These are phyloP conservation scores for Debaryomycetaceae sp. DNA, from an alignment of 1,139 yeast genomes.

Conservation along the genomic window DNA sequence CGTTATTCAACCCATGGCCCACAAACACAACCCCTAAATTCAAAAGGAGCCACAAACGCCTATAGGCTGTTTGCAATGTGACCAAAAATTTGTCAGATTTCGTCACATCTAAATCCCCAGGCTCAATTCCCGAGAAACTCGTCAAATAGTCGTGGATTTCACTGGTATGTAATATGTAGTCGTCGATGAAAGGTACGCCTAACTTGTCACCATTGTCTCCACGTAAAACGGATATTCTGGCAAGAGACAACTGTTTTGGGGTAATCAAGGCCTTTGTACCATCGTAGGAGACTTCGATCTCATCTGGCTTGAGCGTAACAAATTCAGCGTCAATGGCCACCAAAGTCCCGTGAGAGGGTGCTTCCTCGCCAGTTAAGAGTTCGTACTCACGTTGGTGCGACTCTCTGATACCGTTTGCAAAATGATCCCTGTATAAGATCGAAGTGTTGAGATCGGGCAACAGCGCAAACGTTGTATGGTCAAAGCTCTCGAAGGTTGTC, in stretches of 20 bases:
- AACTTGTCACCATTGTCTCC: slow-evolving; percentile 64
- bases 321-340: slow-evolving; percentile 98
- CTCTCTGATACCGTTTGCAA: slow-evolving; percentile 67
- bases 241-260: slow-evolving; percentile 77
- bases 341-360: slow-evolving; percentile 69
- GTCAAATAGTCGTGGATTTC: slow-evolving; percentile 84
- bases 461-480: slow-evolving; percentile 15
- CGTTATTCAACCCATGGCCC: slow-evolving; percentile 91
- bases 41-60: slow-evolving; percentile 82
- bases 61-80: slow-evolving; percentile 76
- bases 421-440: slow-evolving; percentile 71
- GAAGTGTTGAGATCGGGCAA: slow-evolving; percentile 48
- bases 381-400: slow-evolving; percentile 60
- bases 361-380: slow-evolving; percentile 61
- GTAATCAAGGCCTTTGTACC: slow-evolving; percentile 68
- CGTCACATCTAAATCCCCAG: slow-evolving; percentile 80
- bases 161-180: slow-evolving; percentile 74
- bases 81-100: slow-evolving; percentile 70
- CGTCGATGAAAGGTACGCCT: slow-evolving; percentile 89
- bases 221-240: slow-evolving; percentile 83
- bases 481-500: slow-evolving; percentile 20
- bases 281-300: slow-evolving; percentile 65
- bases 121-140: slow-evolving; percentile 86
- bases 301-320: slow-evolving; percentile 78
- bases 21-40: slow-evolving; percentile 90